Percentiles rank a stretch among this genome's conserved stretches.
These are phyloP conservation scores for Colletotrichum tropicicola DNA, from an alignment of 2,329 filamentous ascomycete genomes.

Conservation along the genomic window DNA sequence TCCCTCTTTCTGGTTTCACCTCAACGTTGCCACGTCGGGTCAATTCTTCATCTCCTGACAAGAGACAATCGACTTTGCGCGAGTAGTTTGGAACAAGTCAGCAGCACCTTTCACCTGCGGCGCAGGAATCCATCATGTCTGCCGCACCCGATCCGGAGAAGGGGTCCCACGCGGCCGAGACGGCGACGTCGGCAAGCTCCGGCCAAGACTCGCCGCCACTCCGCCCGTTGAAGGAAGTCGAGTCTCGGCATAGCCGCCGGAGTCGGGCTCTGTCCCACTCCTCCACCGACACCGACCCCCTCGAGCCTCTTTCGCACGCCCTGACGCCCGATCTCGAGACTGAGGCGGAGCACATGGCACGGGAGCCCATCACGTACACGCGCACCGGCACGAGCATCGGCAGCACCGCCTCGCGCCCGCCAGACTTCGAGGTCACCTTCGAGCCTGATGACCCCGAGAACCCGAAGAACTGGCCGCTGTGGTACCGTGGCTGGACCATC, in stretches of 20 bases:
- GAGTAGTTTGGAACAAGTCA: neutral
- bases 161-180: conserved; percentile 15
- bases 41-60: neutral
- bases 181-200: conserved; percentile 18
- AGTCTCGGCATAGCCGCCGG: conserved; percentile 21
- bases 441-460: conserved; percentile 69
- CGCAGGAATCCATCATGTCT: conserved; percentile 8
- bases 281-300: conserved; percentile 29
- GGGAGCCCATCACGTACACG: conserved; percentile 48
- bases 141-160: conserved; percentile 19
- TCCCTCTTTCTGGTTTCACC: neutral
- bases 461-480: conserved; percentile 73
- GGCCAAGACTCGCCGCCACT: conserved; percentile 24
- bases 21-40: neutral
- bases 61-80: neutral
- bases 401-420: conserved; percentile 53
- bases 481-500: conserved; percentile 52
- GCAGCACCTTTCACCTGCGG: neutral
- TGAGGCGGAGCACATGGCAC: conserved; percentile 47
- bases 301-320: conserved; percentile 47
- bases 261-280: conserved; percentile 15
- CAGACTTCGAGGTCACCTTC: conserved; percentile 79
- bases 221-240: conserved; percentile 2
- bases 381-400: conserved; percentile 48
- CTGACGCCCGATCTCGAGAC: conserved; percentile 47